These are phyloP conservation scores for Waltergamsia citrina DNA, from an alignment of 2,329 filamentous ascomycete genomes.

Conservation along the genomic window DNA sequence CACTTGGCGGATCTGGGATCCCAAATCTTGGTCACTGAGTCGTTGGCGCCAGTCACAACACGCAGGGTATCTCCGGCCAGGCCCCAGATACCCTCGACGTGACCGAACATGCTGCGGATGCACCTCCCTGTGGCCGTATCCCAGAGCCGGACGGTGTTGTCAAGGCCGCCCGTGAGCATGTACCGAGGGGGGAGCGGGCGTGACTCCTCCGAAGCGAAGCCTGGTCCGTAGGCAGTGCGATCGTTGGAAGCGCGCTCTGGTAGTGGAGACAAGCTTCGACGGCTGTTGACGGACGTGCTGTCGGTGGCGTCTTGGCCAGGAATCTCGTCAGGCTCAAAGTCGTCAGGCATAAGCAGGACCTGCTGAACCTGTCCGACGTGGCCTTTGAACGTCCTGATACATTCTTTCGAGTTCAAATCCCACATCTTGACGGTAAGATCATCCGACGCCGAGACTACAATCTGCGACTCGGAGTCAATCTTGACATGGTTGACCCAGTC, in stretches of 20 bases:
- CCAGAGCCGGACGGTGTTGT: slow-evolving; percentile 89
- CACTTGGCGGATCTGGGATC: slow-evolving; percentile 86
- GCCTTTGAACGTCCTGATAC: slow-evolving; percentile 70
- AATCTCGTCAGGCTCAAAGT: slow-evolving; percentile 78
- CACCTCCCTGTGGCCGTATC: slow-evolving; percentile 75
- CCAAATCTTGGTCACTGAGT: slow-evolving; percentile 91
- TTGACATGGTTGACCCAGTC: slow-evolving; percentile 98
- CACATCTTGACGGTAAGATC: slow-evolving; percentile 86
- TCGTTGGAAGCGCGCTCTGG: slow-evolving; percentile 27
- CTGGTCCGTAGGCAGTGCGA: slow-evolving; percentile 46
- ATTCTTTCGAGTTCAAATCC: slow-evolving; percentile 79
- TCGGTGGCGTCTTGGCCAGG: slow-evolving; percentile 43
- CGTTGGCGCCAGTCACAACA: slow-evolving; percentile 82
- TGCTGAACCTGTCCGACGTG: slow-evolving; percentile 96
- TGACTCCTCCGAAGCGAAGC: slow-evolving; percentile 49
- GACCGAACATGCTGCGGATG: slow-evolving; percentile 89
- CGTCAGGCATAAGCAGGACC: slow-evolving; percentile 70
- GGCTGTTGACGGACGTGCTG: slow-evolving; percentile 36
- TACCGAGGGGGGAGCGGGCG: slow-evolving; percentile 76
- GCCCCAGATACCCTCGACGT: slow-evolving; percentile 93
- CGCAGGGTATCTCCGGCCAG: slow-evolving; percentile 81
- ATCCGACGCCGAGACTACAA: slow-evolving; percentile 86
- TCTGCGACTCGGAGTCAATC: slow-evolving; percentile 72
- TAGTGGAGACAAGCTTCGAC: slow-evolving; percentile 31
- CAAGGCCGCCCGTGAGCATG: slow-evolving; percentile 86